Percentiles rank a stretch among this genome's conserved stretches.
Conservation (phyloP, 495 filamentous ascomycete species). For the Letharia lupina region DNA sequence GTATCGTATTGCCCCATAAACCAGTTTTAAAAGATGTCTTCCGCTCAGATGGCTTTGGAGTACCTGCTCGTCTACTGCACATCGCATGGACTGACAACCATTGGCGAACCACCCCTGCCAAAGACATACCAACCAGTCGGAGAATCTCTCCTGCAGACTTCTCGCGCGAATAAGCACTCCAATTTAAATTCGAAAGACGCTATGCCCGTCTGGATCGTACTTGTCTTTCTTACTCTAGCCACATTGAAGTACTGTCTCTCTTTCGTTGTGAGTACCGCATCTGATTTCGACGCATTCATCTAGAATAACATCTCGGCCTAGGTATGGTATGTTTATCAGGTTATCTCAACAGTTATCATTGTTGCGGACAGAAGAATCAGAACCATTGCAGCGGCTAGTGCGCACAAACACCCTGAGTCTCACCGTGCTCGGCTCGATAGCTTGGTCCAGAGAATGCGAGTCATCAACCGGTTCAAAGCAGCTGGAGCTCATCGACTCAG, state of each 20-base stretch:
- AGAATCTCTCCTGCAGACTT: slow-evolving; percentile 5
- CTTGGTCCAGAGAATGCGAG: slow-evolving; percentile 11
- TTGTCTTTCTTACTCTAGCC: slow-evolving; percentile 20
- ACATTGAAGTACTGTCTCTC: slow-evolving; percentile 19
- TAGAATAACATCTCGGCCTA: slow-evolving; percentile 1
- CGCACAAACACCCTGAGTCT: slow-evolving; percentile 17
- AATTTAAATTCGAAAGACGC: slow-evolving; percentile 6
- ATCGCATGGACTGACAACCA: slow-evolving; percentile 20
- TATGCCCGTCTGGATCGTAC: slow-evolving; percentile 24
- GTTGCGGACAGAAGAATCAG: slow-evolving; percentile 18
- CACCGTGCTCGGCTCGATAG: slow-evolving; percentile 17
- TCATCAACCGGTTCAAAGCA: slow-evolving; percentile 16
- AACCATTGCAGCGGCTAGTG: slow-evolving; percentile 18
- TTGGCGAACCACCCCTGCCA: slow-evolving; percentile 22
- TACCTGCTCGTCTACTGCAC: slow-evolving; percentile 26
- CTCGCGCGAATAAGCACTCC: background rate
- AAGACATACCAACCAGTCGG: slow-evolving; percentile 13
- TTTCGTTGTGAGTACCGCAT: slow-evolving; percentile 17
- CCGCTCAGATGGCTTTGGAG: slow-evolving; percentile 22
- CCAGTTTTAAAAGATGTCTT: slow-evolving; percentile 13
- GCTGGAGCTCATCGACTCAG: slow-evolving; percentile 8
- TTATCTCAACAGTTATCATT: slow-evolving; percentile 21
- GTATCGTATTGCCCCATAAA: background rate
- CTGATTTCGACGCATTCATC: no score
- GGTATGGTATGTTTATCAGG: slow-evolving; percentile 22